phyloP scores from a whole-genome alignment of 345 rosid species.

The Gossypium stocksii region DNA sequence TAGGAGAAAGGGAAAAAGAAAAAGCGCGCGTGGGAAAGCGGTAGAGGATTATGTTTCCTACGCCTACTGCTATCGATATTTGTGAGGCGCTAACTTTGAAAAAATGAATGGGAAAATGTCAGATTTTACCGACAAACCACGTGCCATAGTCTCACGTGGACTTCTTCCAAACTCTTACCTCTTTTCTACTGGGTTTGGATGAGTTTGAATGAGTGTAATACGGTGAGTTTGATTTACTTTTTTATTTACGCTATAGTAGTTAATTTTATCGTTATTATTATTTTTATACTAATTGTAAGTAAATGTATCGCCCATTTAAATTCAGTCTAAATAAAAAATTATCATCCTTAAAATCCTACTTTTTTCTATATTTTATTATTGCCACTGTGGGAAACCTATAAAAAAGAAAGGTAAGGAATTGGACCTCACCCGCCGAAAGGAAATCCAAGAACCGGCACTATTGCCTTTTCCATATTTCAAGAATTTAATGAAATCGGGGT shows the following conservation, averaged over 20 bases:
- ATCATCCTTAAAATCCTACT: too few relatives aligned
- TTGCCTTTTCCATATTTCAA: neutral
- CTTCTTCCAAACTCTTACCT: neutral
- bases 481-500: neutral
- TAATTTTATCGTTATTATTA: too few relatives aligned
- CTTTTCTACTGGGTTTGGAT: too few relatives aligned
- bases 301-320: too few relatives aligned
- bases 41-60: constrained; percentile 5
- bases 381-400: neutral
- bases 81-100: constrained; percentile 28
- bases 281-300: too few relatives aligned
- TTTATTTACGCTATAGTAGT: too few relatives aligned
- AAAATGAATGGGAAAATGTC: neutral
- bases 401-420: neutral
- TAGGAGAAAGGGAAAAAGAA: neutral
- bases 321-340: too few relatives aligned
- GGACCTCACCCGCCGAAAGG: neutral
- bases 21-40: neutral
- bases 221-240: too few relatives aligned
- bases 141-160: constrained; percentile 27
- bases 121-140: constrained; percentile 26
- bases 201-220: too few relatives aligned
- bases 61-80: constrained; percentile 10
- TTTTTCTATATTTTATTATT: too few relatives aligned
- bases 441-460: neutral